phyloP scores from a whole-genome alignment of 768 basidiomycete genomes.

The Hygrocybe coccinea region DNA sequence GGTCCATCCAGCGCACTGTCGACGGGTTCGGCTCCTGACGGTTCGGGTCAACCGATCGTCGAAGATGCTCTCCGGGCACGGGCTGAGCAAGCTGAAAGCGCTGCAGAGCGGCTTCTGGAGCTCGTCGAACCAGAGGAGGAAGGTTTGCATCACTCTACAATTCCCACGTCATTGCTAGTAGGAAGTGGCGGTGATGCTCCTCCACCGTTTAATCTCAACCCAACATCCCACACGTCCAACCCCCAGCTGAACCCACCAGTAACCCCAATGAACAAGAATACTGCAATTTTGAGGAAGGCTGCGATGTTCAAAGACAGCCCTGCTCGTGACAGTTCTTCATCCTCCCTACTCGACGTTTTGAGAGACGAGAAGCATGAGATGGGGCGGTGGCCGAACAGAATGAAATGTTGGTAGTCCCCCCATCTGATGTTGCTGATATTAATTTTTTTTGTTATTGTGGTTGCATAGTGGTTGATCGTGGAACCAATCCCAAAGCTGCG shows the following conservation, averaged over 20 bases:
- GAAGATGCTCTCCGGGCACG: conserved; percentile 84
- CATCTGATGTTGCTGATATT: neutral
- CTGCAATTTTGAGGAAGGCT: conserved; percentile 63
- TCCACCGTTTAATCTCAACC: conserved; percentile 37
- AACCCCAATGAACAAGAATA: conserved; percentile 61
- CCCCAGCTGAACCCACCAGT: conserved; percentile 40
- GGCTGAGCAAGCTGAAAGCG: conserved; percentile 91
- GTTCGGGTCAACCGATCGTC: conserved; percentile 46
- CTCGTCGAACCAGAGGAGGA: conserved; percentile 78
- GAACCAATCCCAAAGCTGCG: conserved; percentile 39
- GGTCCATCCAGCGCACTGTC: conserved; percentile 56
- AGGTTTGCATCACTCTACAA: conserved; percentile 43
- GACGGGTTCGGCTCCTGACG: conserved; percentile 43
- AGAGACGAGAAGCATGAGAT: conserved; percentile 65
- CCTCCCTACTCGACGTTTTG: conserved; percentile 65
- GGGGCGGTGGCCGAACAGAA: conserved; percentile 82
- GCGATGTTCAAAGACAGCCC: conserved; percentile 83
- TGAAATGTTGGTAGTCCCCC: conserved; percentile 48
- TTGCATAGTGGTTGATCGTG: conserved; percentile 45
- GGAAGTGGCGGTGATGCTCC: conserved; percentile 32
- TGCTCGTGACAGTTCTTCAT: conserved; percentile 44
- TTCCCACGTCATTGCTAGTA: conserved; percentile 52
- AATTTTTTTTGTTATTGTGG: conserved; percentile 12
- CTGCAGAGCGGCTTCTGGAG: conserved; percentile 83
- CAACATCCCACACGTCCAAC: conserved; percentile 33